Evolutionary conservation across 2,329 filamentous ascomycete genomes (phyloP).

Genomic region (Chaetomiaceae sp.): DNA sequence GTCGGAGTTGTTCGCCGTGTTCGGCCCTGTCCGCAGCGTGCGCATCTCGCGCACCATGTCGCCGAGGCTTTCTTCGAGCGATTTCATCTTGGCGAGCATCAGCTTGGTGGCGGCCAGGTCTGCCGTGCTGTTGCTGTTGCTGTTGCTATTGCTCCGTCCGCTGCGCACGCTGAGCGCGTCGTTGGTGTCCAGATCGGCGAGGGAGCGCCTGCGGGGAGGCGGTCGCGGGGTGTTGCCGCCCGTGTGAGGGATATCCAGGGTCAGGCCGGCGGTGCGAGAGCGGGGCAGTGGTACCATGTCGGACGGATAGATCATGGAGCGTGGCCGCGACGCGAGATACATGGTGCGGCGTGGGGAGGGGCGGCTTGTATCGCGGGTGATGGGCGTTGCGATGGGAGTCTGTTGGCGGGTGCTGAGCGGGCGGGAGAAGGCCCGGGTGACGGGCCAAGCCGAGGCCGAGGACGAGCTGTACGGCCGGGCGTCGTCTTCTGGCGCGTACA

Average conservation of each 20-base stretch:
- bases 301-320: constrained; percentile 50
- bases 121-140: constrained; percentile 28
- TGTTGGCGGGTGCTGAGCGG: constrained; percentile 38
- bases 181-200: constrained; percentile 59
- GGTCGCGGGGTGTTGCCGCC: constrained; percentile 23
- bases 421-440: constrained; percentile 30
- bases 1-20: constrained; percentile 48
- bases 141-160: background rate
- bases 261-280: constrained; percentile 49
- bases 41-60: constrained; percentile 82
- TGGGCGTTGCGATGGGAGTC: constrained; percentile 36
- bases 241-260: constrained; percentile 43
- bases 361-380: constrained; percentile 29
- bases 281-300: constrained; percentile 52
- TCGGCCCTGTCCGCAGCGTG: constrained; percentile 46
- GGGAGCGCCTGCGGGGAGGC: constrained; percentile 47
- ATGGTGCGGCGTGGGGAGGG: constrained; percentile 45
- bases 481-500: constrained; percentile 66
- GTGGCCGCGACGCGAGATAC: constrained; percentile 45
- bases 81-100: constrained; percentile 87
- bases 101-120: constrained; percentile 61
- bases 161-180: background rate
- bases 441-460: constrained; percentile 38
- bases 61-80: constrained; percentile 82
- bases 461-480: constrained; percentile 37